A percentile compares a stretch with the other conserved stretches of the same genome.
These are phyloP conservation scores for Nepenthes mirabilis DNA, from an alignment of 148 eudicot genomes.

Conservation along the genomic window DNA sequence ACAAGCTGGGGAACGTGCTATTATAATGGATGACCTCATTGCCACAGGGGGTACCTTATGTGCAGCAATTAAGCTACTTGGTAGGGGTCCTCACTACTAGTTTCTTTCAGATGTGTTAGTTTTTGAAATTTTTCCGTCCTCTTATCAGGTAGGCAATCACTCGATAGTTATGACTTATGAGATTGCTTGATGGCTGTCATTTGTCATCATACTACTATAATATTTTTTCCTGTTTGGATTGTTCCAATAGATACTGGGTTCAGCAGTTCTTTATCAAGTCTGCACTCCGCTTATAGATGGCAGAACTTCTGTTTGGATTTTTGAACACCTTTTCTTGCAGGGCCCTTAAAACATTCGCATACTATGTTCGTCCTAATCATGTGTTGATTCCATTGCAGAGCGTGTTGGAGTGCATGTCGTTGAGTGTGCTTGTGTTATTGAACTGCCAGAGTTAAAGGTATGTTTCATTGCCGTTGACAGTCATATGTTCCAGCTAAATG, in stretches of 20 bases:
- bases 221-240: too few relatives aligned
- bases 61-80: conserved; percentile 80
- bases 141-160: background rate
- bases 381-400: conserved; percentile 32
- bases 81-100: conserved; percentile 18
- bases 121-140: background rate
- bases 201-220: too few relatives aligned
- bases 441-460: conserved; percentile 85
- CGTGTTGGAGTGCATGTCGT: conserved; percentile 66
- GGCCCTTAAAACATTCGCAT: too few relatives aligned
- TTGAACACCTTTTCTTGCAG: too few relatives aligned
- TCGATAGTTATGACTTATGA: background rate
- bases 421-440: conserved; percentile 94
- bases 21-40: conserved; percentile 86
- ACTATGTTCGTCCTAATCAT: background rate
- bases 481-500: background rate
- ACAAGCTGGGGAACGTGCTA: conserved; percentile 76
- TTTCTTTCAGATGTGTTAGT: background rate
- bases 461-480: background rate
- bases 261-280: too few relatives aligned
- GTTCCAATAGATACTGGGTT: too few relatives aligned
- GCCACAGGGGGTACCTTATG: conserved; percentile 91
- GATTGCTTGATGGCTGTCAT: background rate
- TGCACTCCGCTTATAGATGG: too few relatives aligned
- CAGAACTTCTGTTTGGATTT: too few relatives aligned